Evolutionary conservation across 768 basidiomycete species (phyloP).

Genomic region (Phanerodontia chrysosporium): DNA sequence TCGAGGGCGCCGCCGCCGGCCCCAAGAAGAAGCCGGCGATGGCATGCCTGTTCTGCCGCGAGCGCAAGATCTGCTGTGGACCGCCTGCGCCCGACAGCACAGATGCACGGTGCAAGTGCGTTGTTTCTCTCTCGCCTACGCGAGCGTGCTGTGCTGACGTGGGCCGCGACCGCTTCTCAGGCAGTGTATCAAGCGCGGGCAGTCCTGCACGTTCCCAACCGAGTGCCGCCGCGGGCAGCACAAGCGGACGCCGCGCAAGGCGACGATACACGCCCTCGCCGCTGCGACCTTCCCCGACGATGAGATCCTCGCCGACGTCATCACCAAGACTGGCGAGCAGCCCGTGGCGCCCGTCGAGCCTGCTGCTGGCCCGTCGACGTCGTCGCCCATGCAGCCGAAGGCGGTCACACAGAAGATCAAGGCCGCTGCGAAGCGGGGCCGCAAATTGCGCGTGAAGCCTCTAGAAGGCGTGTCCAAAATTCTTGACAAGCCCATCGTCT

Average conservation of each 20-base stretch:
- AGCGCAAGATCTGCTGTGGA: slow-evolving; percentile 49
- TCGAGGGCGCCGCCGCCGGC: background rate
- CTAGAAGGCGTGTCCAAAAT: background rate
- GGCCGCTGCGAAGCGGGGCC: background rate
- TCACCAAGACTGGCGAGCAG: background rate
- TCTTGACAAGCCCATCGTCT: background rate
- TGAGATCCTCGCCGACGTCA: background rate
- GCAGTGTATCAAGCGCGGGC: slow-evolving; percentile 44
- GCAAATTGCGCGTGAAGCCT: background rate
- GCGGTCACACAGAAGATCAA: background rate
- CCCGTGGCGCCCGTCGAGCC: background rate
- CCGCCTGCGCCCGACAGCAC: slow-evolving; percentile 33
- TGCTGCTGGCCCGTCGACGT: background rate
- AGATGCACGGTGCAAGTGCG: slow-evolving; percentile 45
- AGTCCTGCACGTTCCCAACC: slow-evolving; percentile 45
- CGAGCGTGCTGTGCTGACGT: slow-evolving; percentile 5
- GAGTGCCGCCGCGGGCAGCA: slow-evolving; percentile 47
- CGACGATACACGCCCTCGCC: slow-evolving; percentile 16
- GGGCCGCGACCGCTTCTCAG: slow-evolving; percentile 23
- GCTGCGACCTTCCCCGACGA: slow-evolving; percentile 1
- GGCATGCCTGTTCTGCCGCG: slow-evolving; percentile 45
- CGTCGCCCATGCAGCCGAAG: background rate
- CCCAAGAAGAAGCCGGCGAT: slow-evolving; percentile 42
- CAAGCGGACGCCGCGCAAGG: slow-evolving; percentile 26
- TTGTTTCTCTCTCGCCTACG: background rate